These are phyloP conservation scores for Trypanosoma conorhini DNA, from an alignment of 208 protist species.

Conservation along the genomic window DNA sequence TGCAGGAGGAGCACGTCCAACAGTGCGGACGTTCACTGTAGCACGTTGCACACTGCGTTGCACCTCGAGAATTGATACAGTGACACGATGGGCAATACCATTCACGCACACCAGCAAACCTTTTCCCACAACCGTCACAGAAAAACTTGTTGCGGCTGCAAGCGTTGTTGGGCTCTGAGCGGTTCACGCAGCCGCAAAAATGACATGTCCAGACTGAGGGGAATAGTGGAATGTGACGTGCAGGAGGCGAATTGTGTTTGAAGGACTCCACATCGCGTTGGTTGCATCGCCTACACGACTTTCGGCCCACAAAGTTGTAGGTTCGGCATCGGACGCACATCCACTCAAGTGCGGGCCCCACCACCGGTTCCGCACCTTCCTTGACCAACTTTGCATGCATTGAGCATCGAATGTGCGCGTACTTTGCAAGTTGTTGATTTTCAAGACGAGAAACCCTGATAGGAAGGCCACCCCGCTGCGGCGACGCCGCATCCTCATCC, in stretches of 20 bases:
- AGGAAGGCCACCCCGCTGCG: background rate
- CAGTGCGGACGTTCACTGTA: slow-evolving; percentile 38
- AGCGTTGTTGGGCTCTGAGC: slow-evolving; percentile 1
- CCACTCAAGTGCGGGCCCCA: slow-evolving; percentile 45
- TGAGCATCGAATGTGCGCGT: slow-evolving; percentile 32
- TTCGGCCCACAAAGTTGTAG: slow-evolving; percentile 48
- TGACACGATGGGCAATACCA: slow-evolving; percentile 76
- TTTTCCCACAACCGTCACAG: slow-evolving; percentile 41
- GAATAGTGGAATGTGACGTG: slow-evolving; percentile 69
- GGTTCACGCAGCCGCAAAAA: slow-evolving; percentile 37
- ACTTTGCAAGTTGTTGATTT: slow-evolving; percentile 41
- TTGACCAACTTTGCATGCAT: slow-evolving; percentile 16
- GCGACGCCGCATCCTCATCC: background rate
- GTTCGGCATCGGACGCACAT: slow-evolving; percentile 58
- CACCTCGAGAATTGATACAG: slow-evolving; percentile 58
- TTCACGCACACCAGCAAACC: slow-evolving; percentile 61
- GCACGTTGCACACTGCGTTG: slow-evolving; percentile 68
- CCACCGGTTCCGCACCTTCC: slow-evolving; percentile 7
- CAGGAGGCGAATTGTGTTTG: slow-evolving; percentile 41
- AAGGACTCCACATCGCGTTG: slow-evolving; percentile 43
- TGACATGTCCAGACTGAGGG: slow-evolving; percentile 62
- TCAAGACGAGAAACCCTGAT: slow-evolving; percentile 31
- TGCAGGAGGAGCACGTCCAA: slow-evolving; percentile 64
- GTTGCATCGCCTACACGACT: slow-evolving; percentile 46
- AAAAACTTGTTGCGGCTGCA: slow-evolving; percentile 50